These are phyloP conservation scores for Fusarium vanettenii DNA, from an alignment of 2,329 filamentous ascomycete genomes.

Conservation along the genomic window DNA sequence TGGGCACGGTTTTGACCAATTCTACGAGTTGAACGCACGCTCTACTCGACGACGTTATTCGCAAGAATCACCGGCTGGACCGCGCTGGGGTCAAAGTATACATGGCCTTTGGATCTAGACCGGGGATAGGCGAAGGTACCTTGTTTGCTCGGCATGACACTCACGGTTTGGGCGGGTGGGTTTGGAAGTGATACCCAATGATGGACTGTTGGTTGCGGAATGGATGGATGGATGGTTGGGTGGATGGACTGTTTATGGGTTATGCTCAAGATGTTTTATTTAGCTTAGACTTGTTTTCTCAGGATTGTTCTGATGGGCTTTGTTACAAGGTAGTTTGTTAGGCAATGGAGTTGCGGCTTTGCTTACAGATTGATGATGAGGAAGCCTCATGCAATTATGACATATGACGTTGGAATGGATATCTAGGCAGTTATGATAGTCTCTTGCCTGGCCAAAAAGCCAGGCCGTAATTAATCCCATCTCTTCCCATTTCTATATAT, in stretches of 20 bases:
- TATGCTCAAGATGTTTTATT: constrained; percentile 18
- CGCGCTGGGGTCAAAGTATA: background rate
- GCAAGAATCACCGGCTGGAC: background rate
- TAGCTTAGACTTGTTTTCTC: constrained; percentile 36
- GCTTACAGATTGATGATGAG: constrained; percentile 38
- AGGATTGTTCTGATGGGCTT: constrained; percentile 29
- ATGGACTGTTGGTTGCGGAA: constrained; percentile 5
- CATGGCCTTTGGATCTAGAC: constrained; percentile 12
- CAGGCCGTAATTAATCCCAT: constrained; percentile 27
- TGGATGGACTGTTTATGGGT: constrained; percentile 24
- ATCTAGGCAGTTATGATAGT: constrained; percentile 31
- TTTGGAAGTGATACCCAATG: constrained; percentile 43
- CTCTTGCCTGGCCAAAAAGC: constrained; percentile 6
- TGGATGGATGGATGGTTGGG: background rate
- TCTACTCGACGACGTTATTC: constrained; percentile 3
- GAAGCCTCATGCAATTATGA: constrained; percentile 4
- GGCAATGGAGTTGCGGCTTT: constrained; percentile 35
- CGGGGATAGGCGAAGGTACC: constrained; percentile 19
- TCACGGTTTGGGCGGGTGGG: constrained; percentile 29
- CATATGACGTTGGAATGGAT: constrained; percentile 2
- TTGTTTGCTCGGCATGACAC: constrained; percentile 20
- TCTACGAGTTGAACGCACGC: constrained; percentile 5
- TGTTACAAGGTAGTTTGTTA: constrained; percentile 22
- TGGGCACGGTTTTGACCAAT: constrained; percentile 1
- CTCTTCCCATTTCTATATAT: background rate